Base-by-base conservation (phyloP, 225 moss, liverwort and hornwort genomes). In the Antitrichia curtipendula region DNA sequence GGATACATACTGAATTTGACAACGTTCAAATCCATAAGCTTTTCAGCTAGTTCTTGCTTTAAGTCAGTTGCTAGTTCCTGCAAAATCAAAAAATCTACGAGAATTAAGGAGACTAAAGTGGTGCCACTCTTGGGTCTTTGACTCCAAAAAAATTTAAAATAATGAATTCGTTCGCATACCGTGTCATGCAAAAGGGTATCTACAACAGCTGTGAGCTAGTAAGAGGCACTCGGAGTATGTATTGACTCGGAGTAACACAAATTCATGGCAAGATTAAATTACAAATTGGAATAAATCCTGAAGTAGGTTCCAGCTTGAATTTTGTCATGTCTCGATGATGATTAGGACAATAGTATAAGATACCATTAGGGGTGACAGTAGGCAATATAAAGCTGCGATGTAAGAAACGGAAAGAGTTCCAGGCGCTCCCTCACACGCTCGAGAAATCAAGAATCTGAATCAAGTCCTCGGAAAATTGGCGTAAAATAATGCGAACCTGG, bases 11-110 rank as follows among this genome's bases (percentile, higher is more conserved):
- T 95, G 84, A 99, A 99, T 65, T 92, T 91, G 45, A 41, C 89
- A 71, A 97, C 95, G 81, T 96, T 90, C 86, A 94, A 90, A 52
- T 96, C 94, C 97, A 99, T 90, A 61, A 99, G 92, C 86, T 95
- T 96, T 81, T 96, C 94, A 60, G 94, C 96, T 28, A 99, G 81
- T 88, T 99, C 99, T 81, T 90, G 93, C 90, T 99, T 99, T 81
- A 97, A 88, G 47, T 91, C 97, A 80, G 81, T 84, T 82, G 94
- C 96, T 77, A 97, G 84, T 80, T 95, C 96, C 97, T 98, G 89
- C 76, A 88, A 61, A 74, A 85, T 38, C 32, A 58, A 34, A 56
- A 18, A 32, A n/a, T 53, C 7, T 16, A 19, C 45, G 20, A 50
- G 73, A 75, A 66, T 65, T 31, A 32, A 80, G 71, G 61, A 73